Base-by-base conservation (phyloP, 768 basidiomycete genomes). In the Clitopilus hobsonii region DNA sequence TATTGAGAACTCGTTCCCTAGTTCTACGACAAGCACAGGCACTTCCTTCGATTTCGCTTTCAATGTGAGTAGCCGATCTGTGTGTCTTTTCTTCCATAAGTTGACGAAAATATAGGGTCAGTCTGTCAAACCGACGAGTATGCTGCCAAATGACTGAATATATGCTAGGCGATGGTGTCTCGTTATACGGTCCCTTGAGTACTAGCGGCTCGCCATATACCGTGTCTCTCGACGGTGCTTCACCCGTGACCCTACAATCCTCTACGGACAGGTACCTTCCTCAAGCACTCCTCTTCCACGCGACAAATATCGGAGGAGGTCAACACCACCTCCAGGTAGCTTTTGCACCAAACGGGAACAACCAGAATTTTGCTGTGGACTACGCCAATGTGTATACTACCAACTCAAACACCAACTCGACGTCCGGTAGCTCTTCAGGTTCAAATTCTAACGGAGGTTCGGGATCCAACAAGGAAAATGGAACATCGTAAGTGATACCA, bases 81-180 rank as follows among this genome's bases (percentile, higher is more conserved):
- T 20, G 3, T 45, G 5, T 2, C 10, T 45, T 36, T 11, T 36
- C 13, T 4, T 36, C 13, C 41, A 6, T 16, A 20, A 8, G n/a
- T 45, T 8, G 18, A 10, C 41, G 22, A 45, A 45, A 16, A 6
- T 18, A 4, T 20, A 45, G 41, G 41, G 41, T 45, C 22, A 45
- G 41, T 11, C 4, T 20, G 18, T 20, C n/a, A n/a, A n/a, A n/a
- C n/a, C n/a, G n/a, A n/a, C n/a, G n/a, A n/a, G n/a, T n/a, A n/a
- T n/a, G n/a, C n/a, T n/a, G n/a, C n/a, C n/a, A n/a, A n/a, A n/a
- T n/a, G n/a, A n/a, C n/a, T n/a, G n/a, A n/a, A n/a, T n/a, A n/a
- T n/a, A n/a, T n/a, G n/a, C 26, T 29, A 75, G 80, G 77, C 47
- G 74, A 74, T 55, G 75, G 71, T 7, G 69, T 81, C n/a, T 74